Base-by-base conservation (phyloP, 2,329 filamentous ascomycete species). In the Neocucurbitaria cava region DNA sequence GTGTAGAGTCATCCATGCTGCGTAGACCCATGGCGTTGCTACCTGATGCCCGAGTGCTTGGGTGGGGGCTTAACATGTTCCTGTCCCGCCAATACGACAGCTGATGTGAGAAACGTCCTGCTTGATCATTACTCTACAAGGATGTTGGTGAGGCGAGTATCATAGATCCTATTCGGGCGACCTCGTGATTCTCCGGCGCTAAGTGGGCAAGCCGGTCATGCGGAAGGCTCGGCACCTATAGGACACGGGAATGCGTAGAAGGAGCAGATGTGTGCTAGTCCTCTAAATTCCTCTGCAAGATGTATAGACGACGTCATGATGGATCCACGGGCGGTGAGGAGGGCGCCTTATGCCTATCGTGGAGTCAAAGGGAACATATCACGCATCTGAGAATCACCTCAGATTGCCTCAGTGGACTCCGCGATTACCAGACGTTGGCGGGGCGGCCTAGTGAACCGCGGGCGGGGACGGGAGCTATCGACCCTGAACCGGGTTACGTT, bases 161-260 rank as follows among this genome's bases (percentile, higher is more conserved):
- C 47, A 28, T 48, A 30, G 23, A 46, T 49, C 44, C 40, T 58
- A 54, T 52, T 50, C 40, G 46, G 40, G 35, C 48, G 30, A 39
- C 36, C 52, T 52, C 35, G 48, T 54, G 44, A 44, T 11, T 46
- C 41, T 47, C 45, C 35, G 54, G 48, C 28, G 49, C 44, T 52
- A 49, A 46, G 31, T 28, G 35, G 38, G 13, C 41, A 42, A 48
- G 52, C 52, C 55, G 53, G 58, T 63, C 53, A 63, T 50, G 56
- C 58, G 60, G 54, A 59, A 54, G 47, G 52, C 54, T 54, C 48
- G 54, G 54, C 52, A 44, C 45, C 52, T 51, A 56, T 53, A 52
- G 56, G 53, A 48, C 50, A 51, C 36, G 30, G 36, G 49, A 47
- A 44, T 40, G 46, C 46, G 58, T 53, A 52, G 43, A 35, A 43